Evolutionary conservation across 306 rosid species (phyloP).

Genomic region (Vigna trinervia): DNA sequence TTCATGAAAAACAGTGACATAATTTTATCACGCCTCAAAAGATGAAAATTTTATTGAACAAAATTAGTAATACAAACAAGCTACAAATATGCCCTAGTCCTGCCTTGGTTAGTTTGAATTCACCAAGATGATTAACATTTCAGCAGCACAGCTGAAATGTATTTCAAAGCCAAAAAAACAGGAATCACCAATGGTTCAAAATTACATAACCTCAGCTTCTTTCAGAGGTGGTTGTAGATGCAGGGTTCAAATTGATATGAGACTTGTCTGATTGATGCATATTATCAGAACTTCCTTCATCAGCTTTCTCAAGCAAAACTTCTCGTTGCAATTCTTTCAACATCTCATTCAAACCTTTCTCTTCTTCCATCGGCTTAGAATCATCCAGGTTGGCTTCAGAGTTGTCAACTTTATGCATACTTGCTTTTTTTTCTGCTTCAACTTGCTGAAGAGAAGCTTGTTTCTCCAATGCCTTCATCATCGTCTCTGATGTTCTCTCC

Average conservation of each 20-base stretch:
- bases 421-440: conserved; percentile 51
- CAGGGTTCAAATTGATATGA: conserved; percentile 42
- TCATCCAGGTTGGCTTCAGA: conserved; percentile 48
- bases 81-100: conserved; percentile 23
- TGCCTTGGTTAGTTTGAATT: conserved; percentile 18
- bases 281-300: conserved; percentile 47
- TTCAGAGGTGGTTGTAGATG: conserved; percentile 46
- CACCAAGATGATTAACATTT: conserved; percentile 29
- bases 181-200: conserved; percentile 30
- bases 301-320: conserved; percentile 62
- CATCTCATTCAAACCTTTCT: conserved; percentile 62
- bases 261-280: conserved; percentile 40
- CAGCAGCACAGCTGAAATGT: conserved; percentile 19
- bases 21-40: conserved; percentile 17
- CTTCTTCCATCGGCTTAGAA: conserved; percentile 64
- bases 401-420: conserved; percentile 37
- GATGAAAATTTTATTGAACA: conserved; percentile 27
- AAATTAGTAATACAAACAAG: conserved; percentile 18
- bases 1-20: background rate
- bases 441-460: conserved; percentile 65
- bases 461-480: conserved; percentile 72
- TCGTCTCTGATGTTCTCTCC: conserved; percentile 64
- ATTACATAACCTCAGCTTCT: conserved; percentile 53
- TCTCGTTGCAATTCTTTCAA: conserved; percentile 67
- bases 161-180: conserved; percentile 29